Evolutionary conservation across 352 stramenopile genomes (phyloP).

Genomic region (Globisporangium spiculum): DNA sequence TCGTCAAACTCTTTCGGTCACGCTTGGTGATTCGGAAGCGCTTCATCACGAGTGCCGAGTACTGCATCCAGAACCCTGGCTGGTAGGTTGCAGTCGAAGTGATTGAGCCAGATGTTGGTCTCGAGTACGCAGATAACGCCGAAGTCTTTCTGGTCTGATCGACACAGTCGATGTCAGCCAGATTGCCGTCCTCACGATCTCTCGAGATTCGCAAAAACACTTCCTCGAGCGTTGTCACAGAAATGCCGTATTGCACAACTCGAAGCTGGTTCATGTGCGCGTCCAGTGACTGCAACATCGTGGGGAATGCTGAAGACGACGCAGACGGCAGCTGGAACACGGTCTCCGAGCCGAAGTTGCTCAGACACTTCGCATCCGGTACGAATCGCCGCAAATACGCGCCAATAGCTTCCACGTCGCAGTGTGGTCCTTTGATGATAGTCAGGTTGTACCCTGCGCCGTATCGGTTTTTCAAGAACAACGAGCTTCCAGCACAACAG

Average conservation of each 20-base stretch:
- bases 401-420: conserved; percentile 30
- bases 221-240: conserved; percentile 98
- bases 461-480: conserved; percentile 92
- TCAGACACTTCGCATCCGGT: conserved; percentile 73
- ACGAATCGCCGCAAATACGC: conserved; percentile 59
- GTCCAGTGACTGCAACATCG: conserved; percentile 89
- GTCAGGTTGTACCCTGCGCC: conserved; percentile 90
- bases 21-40: conserved; percentile 57
- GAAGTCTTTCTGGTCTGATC: conserved; percentile 38
- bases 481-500: conserved; percentile 43
- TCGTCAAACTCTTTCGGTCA: conserved; percentile 61
- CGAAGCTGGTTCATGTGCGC: conserved; percentile 33
- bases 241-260: conserved; percentile 93
- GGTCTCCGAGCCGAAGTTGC: conserved; percentile 92
- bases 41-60: conserved; percentile 48
- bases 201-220: conserved; percentile 91
- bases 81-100: conserved; percentile 20
- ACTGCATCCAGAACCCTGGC: conserved; percentile 42
- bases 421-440: conserved; percentile 43
- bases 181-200: conserved; percentile 37
- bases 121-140: conserved; percentile 32
- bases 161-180: conserved; percentile 24
- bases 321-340: conserved; percentile 92
- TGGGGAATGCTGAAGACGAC: conserved; percentile 83
- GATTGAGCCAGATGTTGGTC: conserved; percentile 22